Base-by-base conservation (phyloP, 2,329 filamentous ascomycete genomes). In the Xylaria sp. region DNA sequence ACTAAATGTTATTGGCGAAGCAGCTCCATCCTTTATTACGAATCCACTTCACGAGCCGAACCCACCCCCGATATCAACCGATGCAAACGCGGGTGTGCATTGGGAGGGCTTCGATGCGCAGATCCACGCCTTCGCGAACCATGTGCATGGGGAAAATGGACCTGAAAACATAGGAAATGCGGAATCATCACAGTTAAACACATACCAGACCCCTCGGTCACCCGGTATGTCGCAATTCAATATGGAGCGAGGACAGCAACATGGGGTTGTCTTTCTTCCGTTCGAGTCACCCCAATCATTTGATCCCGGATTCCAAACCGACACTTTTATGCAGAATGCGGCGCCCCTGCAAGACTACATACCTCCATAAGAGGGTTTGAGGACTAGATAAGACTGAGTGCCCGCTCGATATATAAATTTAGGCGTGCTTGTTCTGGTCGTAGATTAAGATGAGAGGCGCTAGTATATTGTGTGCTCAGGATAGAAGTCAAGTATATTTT, bases 281-380 rank as follows among this genome's bases (percentile, higher is more conserved):
- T 71, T 66, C 53, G 63, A 69, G 56, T 44, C 66, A n/a, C 42
- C 61, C 6, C 71, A 63, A 4, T 6, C 68, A 6, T 72, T 67
- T 28, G 48, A 63, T 44, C 11, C 65, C 1, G 59, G 38, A 3
- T 71, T 65, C n/a, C 61, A 58, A 36, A 20, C 48, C 28, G 61
- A 61, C 59, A 51, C 56, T 33, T 71, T 59, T 23, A 66, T 69
- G 60, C 66, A 67, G 31, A 69, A 65, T 42, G 17, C 62, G 13
- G 59, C 38, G 20, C 69, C 71, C 23, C 51, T 69, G n/a, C 71
- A 69, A 48, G 59, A 69, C 59, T 71, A 69, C 53, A 63, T 69
- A 38, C 66, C 66, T 42, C 64, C 69, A 20, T 71, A 72, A 36
- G 53, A 56, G 40, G 10, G 10, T 38, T 33, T 20, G 42, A 11